A percentile compares a stretch with the other conserved stretches of the same genome.
Conservation (phyloP, 1,284 basidiomycete genomes). For the Xerocomus subilludens region DNA sequence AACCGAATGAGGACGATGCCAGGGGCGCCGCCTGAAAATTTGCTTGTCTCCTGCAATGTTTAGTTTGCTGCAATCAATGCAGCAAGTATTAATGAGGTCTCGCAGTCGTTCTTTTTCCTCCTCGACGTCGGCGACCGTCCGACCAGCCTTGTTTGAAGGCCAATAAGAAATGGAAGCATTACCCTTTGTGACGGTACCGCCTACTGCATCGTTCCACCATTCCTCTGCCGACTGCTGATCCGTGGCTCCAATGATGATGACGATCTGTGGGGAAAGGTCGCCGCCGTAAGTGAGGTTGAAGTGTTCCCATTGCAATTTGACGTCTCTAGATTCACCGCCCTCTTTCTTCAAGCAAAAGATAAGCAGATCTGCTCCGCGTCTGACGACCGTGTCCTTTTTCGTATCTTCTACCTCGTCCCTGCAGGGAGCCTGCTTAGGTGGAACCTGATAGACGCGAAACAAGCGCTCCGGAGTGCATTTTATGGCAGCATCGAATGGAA, state of each 20-base stretch:
- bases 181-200: not conserved
- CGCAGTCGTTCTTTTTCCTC: slow-evolving; percentile 25
- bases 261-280: slow-evolving; percentile 46
- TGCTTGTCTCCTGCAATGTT: slow-evolving; percentile 21
- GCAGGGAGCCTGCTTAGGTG: slow-evolving; percentile 11
- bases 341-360: slow-evolving; percentile 39
- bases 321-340: slow-evolving; percentile 10
- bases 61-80: slow-evolving; percentile 42
- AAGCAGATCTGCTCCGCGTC: slow-evolving; percentile 45
- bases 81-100: slow-evolving; percentile 36
- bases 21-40: slow-evolving; percentile 31
- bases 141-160: slow-evolving; percentile 30
- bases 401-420: not conserved
- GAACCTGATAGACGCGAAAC: slow-evolving; percentile 41
- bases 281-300: slow-evolving; percentile 44
- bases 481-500: slow-evolving; percentile 40
- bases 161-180: slow-evolving; percentile 36
- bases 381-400: slow-evolving; percentile 31
- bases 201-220: slow-evolving; percentile 38
- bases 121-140: slow-evolving; percentile 9
- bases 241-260: slow-evolving; percentile 40
- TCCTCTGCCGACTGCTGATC: slow-evolving; percentile 37
- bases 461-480: slow-evolving; percentile 39
- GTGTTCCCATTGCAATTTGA: slow-evolving; percentile 43
- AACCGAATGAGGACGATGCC: slow-evolving; percentile 8